phyloP scores from a whole-genome alignment of 441 rosid genomes.

The Erodium trifolium region DNA sequence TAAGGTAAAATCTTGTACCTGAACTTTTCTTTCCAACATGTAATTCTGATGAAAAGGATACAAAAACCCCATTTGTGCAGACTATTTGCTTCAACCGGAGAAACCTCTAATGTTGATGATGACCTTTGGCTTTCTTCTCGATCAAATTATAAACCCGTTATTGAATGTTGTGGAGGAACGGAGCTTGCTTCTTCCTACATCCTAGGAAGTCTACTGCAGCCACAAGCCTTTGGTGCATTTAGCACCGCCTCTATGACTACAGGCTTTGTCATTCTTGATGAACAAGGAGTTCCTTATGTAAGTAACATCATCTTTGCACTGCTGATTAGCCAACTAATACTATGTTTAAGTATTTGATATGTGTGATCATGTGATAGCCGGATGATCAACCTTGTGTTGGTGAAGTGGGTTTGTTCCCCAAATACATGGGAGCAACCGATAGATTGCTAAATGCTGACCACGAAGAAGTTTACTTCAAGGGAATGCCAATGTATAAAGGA shows the following conservation, averaged over 20 bases:
- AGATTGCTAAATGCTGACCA: constrained; percentile 78
- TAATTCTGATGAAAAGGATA: not conserved
- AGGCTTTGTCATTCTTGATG: constrained; percentile 65
- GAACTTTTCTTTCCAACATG: constrained; percentile 6
- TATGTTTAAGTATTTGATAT: not conserved
- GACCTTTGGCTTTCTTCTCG: constrained; percentile 91
- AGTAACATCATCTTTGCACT: constrained; percentile 11
- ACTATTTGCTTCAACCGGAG: constrained; percentile 57
- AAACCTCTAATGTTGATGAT: constrained; percentile 75
- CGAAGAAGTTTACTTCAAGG: constrained; percentile 59
- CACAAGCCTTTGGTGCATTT: constrained; percentile 84
- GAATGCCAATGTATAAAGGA: constrained; percentile 67
- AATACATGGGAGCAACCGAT: constrained; percentile 60
- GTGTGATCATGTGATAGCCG: constrained; percentile 29
- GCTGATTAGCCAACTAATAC: too few species aligned
- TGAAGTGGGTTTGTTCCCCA: constrained; percentile 70
- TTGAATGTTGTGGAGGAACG: constrained; percentile 85
- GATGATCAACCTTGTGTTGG: constrained; percentile 69
- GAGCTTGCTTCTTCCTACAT: constrained; percentile 73
- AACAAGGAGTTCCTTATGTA: constrained; percentile 56
- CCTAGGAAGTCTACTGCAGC: constrained; percentile 58
- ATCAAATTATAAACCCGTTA: constrained; percentile 61
- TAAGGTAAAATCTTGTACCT: constrained; percentile 33
- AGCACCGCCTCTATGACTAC: constrained; percentile 65
- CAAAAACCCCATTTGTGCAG: constrained; percentile 26